Evolutionary conservation across 1,284 basidiomycete species (phyloP).

Genomic region (Ceratobasidium sp.): DNA sequence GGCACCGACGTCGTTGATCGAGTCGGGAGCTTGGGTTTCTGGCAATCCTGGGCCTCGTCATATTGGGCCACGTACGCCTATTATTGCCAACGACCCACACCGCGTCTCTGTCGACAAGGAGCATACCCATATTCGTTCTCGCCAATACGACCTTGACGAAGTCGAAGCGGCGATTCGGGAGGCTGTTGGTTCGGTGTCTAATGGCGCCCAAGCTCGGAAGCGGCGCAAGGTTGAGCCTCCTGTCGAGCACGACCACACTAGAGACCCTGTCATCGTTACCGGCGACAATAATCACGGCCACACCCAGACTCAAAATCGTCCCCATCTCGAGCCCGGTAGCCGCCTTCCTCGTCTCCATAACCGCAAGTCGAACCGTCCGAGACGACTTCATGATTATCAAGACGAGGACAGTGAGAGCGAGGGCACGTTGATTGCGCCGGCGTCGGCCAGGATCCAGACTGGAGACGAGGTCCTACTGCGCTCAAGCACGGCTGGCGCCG

Average conservation of each 20-base stretch:
- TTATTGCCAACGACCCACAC: neutral
- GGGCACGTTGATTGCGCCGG: constrained; percentile 11
- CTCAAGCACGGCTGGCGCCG: neutral
- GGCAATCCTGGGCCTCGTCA: no score
- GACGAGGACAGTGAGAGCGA: neutral
- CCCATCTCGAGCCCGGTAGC: neutral
- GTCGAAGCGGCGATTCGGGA: no score
- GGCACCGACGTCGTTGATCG: no score
- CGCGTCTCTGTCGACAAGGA: no score
- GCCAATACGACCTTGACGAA: no score
- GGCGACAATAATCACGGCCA: neutral
- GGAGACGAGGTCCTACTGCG: neutral
- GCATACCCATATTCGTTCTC: no score
- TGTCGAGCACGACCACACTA: neutral
- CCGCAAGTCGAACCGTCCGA: neutral
- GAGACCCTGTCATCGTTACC: neutral
- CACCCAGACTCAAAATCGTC: neutral
- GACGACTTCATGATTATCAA: neutral
- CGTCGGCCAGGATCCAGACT: neutral
- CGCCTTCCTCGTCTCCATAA: neutral
- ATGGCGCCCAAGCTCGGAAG: no score
- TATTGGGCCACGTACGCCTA: neutral
- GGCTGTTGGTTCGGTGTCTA: no score
- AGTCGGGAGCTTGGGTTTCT: no score
- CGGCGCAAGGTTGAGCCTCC: no score